Conservation (phyloP, 805 yeast species). For the Candida nonsorbophila region DNA sequence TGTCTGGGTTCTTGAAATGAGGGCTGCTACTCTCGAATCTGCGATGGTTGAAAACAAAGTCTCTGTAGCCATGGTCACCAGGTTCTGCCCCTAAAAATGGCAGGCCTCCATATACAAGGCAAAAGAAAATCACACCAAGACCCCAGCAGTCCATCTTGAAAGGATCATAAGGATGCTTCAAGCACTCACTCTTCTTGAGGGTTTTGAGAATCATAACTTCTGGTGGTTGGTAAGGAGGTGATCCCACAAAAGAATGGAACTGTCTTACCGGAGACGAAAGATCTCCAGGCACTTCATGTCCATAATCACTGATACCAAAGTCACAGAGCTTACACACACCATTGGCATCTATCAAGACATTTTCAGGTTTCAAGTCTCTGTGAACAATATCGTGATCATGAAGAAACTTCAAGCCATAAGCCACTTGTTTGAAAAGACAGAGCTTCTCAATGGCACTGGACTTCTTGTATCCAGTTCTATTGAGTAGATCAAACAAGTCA, state of each 20-base stretch:
- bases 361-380: slow-evolving; percentile 73
- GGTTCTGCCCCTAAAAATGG: slow-evolving; percentile 54
- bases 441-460: slow-evolving; percentile 46
- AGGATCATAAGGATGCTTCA: slow-evolving; percentile 52
- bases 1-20: slow-evolving; percentile 43
- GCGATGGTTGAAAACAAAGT: slow-evolving; percentile 47
- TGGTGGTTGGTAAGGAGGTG: slow-evolving; percentile 79
- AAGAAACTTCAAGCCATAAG: slow-evolving; percentile 54
- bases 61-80: slow-evolving; percentile 49
- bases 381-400: slow-evolving; percentile 68
- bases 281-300: slow-evolving; percentile 51
- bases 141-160: slow-evolving; percentile 71
- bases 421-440: slow-evolving; percentile 66
- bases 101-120: slow-evolving; percentile 49
- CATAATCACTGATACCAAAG: slow-evolving; percentile 70
- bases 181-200: slow-evolving; percentile 20
- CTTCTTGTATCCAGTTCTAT: slow-evolving; percentile 56
- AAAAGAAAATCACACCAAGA: slow-evolving; percentile 62
- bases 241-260: slow-evolving; percentile 57
- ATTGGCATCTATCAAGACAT: slow-evolving; percentile 50
- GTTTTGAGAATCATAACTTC: slow-evolving; percentile 57
- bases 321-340: slow-evolving; percentile 69
- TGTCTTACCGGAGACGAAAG: slow-evolving; percentile 33
- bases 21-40: slow-evolving; percentile 38
- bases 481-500: slow-evolving; percentile 54